Conservation (phyloP, 768 basidiomycete species). For the Tephrocybe sp. region DNA sequence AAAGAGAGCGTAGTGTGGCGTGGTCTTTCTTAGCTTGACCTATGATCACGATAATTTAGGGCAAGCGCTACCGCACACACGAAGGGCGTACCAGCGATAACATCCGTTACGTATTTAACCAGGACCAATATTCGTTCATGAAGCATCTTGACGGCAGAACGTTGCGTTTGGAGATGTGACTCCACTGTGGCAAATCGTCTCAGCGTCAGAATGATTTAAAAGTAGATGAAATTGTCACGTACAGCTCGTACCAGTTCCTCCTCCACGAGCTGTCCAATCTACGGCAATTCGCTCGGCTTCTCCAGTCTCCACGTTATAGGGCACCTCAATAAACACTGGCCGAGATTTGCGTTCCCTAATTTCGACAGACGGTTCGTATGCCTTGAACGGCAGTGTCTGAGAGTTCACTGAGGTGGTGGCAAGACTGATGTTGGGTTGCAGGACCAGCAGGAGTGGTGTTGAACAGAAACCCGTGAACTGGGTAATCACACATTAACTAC, state of each 20-base stretch:
- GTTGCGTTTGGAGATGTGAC: conserved; percentile 86
- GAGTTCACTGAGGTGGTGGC: conserved; percentile 40
- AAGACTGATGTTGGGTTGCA: conserved; percentile 24
- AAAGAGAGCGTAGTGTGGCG: conserved; percentile 77
- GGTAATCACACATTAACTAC: neutral
- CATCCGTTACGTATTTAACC: conserved; percentile 81
- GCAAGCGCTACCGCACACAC: conserved; percentile 13
- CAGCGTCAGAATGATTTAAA: conserved; percentile 3
- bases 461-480: conserved; percentile 87
- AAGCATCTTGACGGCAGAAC: conserved; percentile 96
- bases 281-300: conserved; percentile 99
- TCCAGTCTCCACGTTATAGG: conserved; percentile 92
- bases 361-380: conserved; percentile 92
- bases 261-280: conserved; percentile 89
- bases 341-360: conserved; percentile 77
- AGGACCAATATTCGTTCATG: conserved; percentile 87
- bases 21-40: conserved; percentile 80
- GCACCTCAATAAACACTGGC: conserved; percentile 79
- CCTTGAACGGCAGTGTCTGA: conserved; percentile 84
- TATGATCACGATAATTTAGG: conserved; percentile 23
- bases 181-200: conserved; percentile 59
- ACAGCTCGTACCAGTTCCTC: conserved; percentile 81
- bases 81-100: conserved; percentile 59
- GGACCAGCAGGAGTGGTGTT: conserved; percentile 83
- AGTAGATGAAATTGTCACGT: conserved; percentile 29